Base-by-base conservation (phyloP, 306 rosid species). In the Fragaria ananassa region DNA sequence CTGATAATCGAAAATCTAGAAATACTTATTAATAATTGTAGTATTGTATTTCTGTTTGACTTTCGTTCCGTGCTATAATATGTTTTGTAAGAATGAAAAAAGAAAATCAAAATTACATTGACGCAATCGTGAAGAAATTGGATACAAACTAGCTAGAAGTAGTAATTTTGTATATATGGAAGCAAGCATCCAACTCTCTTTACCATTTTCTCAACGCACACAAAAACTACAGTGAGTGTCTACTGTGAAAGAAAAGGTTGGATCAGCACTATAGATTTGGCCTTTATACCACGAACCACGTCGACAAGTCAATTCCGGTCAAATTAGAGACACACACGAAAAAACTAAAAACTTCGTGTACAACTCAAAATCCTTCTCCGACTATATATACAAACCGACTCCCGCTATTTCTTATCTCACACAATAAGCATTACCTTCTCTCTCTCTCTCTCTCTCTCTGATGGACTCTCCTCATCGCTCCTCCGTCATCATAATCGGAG, bases 401-500 rank as follows among this genome's bases (percentile, higher is more conserved):
- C 93, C 90, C 97, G 96, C 95, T 81, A 66, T 61, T 88, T 85
- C 81, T n/a, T 2, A 21, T 53, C 60, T 19, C 63, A 71, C 34
- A 75, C 19, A 50, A 50, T 76, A 41, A 70, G 13, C 78, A 46
- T 31, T 3, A 2, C 15, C 0, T 11, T 60, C 29, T 49, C 70
- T 65, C 25, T 23, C 25, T 23, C 25, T 23, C 78, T 62, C 53
- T 81, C 60, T 53, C 72, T 70, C 68, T 46, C 27, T 76, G 67
- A 94, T 95, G 98, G 97, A 92, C 72, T 86, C 92, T 31, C 78
- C 85, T 19, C 77, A 85, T 79, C 91, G 87, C 79, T 87, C 91
- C 82, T 89, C 96, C 81, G 97, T 92, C 82, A 87, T 95, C 86
- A 57, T 95, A 74, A 47, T 95, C 85, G 98, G 98, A 15, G 97